Evolutionary conservation across 2,329 filamentous ascomycete genomes (phyloP).

Genomic region (Paecilomyces fulvus): DNA sequence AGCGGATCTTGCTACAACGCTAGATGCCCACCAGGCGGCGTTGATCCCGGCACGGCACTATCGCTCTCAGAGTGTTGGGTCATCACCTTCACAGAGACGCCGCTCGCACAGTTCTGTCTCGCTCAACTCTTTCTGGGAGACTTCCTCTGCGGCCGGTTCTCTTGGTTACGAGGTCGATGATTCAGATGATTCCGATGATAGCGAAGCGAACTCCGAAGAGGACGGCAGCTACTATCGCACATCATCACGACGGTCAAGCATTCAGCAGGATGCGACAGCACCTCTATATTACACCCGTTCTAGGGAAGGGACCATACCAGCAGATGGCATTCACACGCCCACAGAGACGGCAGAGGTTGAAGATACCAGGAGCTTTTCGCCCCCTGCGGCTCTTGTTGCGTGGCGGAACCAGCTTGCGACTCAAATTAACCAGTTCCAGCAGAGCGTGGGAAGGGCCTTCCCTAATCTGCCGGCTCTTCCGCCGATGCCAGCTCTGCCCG

Average conservation of each 20-base stretch:
- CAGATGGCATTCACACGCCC: slow-evolving; percentile 10
- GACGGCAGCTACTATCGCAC: slow-evolving; percentile 19
- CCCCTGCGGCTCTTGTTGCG: slow-evolving; percentile 57
- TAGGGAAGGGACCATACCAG: slow-evolving; percentile 9
- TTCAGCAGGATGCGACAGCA: slow-evolving; percentile 23
- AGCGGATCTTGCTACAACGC: slow-evolving; percentile 61
- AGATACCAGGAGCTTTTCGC: slow-evolving; percentile 34
- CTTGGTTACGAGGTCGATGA: slow-evolving; percentile 36
- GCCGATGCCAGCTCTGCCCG: slow-evolving; percentile 56
- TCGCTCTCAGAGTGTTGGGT: slow-evolving; percentile 57
- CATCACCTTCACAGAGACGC: slow-evolving; percentile 48
- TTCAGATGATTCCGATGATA: slow-evolving; percentile 25
- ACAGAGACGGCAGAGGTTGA: slow-evolving; percentile 18
- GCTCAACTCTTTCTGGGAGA: slow-evolving; percentile 59
- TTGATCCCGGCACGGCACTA: slow-evolving; percentile 53
- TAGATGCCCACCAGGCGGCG: slow-evolving; percentile 56
- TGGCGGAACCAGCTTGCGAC: slow-evolving; percentile 65
- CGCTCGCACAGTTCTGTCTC: slow-evolving; percentile 56
- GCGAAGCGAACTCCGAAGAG: slow-evolving; percentile 11
- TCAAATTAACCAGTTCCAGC: slow-evolving; percentile 69
- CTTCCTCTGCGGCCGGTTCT: slow-evolving; percentile 38
- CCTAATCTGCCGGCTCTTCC: slow-evolving; percentile 53
- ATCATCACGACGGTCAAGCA: slow-evolving; percentile 27
- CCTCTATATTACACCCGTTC: slow-evolving; percentile 12
- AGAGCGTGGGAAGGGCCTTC: slow-evolving; percentile 58